phyloP scores from a whole-genome alignment of 2,329 filamentous ascomycete genomes.

The Phoma herbarum region DNA sequence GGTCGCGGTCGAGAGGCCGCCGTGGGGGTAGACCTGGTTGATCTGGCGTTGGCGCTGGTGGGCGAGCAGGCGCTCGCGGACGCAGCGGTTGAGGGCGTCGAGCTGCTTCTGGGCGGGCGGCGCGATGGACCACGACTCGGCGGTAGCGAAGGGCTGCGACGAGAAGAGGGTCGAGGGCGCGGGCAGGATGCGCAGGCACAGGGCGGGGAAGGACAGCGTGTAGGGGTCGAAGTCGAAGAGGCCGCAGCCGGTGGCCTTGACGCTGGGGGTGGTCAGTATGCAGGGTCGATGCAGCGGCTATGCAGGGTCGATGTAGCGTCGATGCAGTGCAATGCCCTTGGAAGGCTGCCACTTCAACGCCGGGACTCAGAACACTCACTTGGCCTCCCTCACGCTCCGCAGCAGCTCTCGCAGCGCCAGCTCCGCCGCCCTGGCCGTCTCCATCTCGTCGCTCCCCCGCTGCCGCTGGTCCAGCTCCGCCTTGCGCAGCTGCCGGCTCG shows the following conservation, averaged over 20 bases:
- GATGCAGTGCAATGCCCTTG: too few relatives aligned
- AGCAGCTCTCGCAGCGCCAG: constrained; percentile 84
- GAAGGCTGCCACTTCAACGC: too few relatives aligned
- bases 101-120: constrained; percentile 78
- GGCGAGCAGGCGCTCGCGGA: constrained; percentile 69
- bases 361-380: constrained; percentile 29
- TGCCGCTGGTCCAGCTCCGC: constrained; percentile 67
- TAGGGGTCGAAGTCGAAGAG: constrained; percentile 85
- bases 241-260: constrained; percentile 53
- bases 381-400: constrained; percentile 80
- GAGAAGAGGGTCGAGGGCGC: constrained; percentile 85
- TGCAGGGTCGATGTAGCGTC: too few relatives aligned
- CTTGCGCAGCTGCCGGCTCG: constrained; percentile 56
- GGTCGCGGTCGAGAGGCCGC: constrained; percentile 37
- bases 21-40: constrained; percentile 46
- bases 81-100: constrained; percentile 73
- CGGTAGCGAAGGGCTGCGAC: constrained; percentile 78
- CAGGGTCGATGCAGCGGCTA: too few relatives aligned
- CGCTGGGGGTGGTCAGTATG: constrained; percentile 16
- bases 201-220: constrained; percentile 82
- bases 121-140: constrained; percentile 81
- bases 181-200: constrained; percentile 82
- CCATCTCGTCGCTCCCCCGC: constrained; percentile 68
- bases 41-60: constrained; percentile 48
- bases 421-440: constrained; percentile 84